phyloP scores from a whole-genome alignment of 2,329 filamentous ascomycete species.

The Colletotrichum aenigma region DNA sequence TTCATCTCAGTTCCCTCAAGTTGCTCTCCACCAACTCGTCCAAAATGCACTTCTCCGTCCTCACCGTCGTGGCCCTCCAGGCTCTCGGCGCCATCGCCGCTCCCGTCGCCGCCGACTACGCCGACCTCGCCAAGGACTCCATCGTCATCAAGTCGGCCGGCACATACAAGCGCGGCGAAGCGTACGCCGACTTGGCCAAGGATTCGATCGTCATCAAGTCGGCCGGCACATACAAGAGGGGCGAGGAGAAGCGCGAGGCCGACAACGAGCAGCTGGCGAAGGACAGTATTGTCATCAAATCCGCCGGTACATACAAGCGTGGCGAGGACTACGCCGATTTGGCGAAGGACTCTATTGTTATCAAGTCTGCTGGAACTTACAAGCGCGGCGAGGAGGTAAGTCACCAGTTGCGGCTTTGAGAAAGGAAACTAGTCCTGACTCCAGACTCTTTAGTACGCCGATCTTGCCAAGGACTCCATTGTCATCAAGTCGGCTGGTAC shows the following conservation, averaged over 20 bases:
- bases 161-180: neutral
- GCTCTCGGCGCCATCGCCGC: slow-evolving; percentile 7
- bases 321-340: neutral
- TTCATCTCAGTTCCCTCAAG: neutral
- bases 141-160: neutral
- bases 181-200: neutral
- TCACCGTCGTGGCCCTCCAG: neutral
- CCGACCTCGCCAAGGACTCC: neutral
- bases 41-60: neutral
- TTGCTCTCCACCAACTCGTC: neutral
- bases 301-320: neutral
- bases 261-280: neutral
- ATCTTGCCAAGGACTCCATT: neutral
- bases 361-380: neutral
- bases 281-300: slow-evolving; percentile 2
- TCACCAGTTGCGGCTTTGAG: neutral
- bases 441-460: neutral
- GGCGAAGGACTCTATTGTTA: neutral
- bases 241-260: neutral
- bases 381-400: neutral
- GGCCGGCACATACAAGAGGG: neutral
- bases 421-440: neutral
- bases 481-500: neutral
- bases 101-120: neutral
- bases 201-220: neutral